Base-by-base conservation (phyloP, 2,329 filamentous ascomycete species). In the Thelonectria olida region DNA sequence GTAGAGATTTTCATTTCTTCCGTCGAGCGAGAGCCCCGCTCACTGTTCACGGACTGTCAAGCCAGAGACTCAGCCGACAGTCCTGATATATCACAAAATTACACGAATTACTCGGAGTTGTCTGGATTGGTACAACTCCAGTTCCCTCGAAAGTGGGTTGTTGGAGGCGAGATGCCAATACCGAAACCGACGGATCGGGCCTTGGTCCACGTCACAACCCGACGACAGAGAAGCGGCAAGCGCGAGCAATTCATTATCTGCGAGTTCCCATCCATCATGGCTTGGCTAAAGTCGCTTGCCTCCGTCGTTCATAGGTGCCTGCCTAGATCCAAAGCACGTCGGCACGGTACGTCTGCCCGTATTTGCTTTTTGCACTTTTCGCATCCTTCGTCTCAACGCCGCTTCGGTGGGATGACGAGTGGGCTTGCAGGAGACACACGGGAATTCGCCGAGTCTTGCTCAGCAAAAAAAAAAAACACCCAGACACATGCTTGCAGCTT, bases 181-280 rank as follows among this genome's bases (percentile, higher is more conserved):
- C 22, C 51, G 60, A 64, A 41, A 6, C 25, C 6, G 58, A 65
- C 69, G 69, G 69, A 69, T 67, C 69, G 69, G 67, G 66, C 69
- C 69, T 72, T 69, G 67, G 55, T 63, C 69, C 67, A 72, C 69
- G 69, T 69, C 67, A 68, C 62, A 54, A 47, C 45, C 42, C 42
- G 44, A 50, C 38, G 25, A 23, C 27, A 54, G 23, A 51, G 44
- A 17, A 17, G 17, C 50, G 36, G 41, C 28, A 19, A 34, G 31
- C 4, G 27, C 25, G 15, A 9, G 50, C 20, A 44, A 34, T 27
- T 31, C 12, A 36, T 19, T 23, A 54, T 22, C 19, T 20, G 31
- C 5, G 27, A 23, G 23, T 31, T 31, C 28, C 19, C 23, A 31
- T n/a, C 28, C 19, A 23, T n/a, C n/a, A n/a, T n/a, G n/a, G n/a